phyloP scores from a whole-genome alignment of 495 filamentous ascomycete species.

The Chaetomidium leptoderma region DNA sequence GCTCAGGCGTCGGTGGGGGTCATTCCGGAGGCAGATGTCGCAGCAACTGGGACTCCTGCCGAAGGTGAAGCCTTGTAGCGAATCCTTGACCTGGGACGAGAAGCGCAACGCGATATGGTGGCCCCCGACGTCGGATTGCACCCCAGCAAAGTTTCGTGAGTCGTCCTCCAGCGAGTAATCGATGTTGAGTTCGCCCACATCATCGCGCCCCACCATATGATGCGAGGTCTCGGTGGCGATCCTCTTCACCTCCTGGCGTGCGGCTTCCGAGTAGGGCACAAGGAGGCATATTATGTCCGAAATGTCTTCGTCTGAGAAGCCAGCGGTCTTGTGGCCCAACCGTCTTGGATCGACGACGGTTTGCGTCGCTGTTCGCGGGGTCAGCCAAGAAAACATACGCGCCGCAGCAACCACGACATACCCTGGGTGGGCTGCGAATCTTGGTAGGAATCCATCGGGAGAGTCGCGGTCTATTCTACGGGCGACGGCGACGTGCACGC shows the following conservation, averaged over 20 bases:
- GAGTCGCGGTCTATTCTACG: not conserved
- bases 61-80: constrained; percentile 70
- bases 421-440: constrained; percentile 31
- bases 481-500: not conserved
- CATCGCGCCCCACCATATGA: constrained; percentile 35
- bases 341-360: constrained; percentile 74
- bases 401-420: constrained; percentile 8
- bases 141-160: constrained; percentile 41
- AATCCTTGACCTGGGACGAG: constrained; percentile 63
- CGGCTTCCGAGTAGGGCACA: constrained; percentile 68
- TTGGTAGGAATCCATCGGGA: constrained; percentile 27
- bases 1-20: constrained; percentile 63
- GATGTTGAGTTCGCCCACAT: constrained; percentile 48
- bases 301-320: constrained; percentile 72
- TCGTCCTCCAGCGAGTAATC: constrained; percentile 41
- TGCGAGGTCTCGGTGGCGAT: constrained; percentile 45
- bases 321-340: constrained; percentile 68
- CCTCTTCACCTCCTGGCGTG: constrained; percentile 59
- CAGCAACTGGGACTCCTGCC: constrained; percentile 67
- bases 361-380: constrained; percentile 60
- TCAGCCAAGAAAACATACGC: constrained; percentile 14
- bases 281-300: constrained; percentile 87
- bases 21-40: constrained; percentile 64
- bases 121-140: constrained; percentile 46
- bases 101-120: constrained; percentile 75